Evolutionary conservation across 441 rosid species (phyloP).

Genomic region (Corymbia calophylla): DNA sequence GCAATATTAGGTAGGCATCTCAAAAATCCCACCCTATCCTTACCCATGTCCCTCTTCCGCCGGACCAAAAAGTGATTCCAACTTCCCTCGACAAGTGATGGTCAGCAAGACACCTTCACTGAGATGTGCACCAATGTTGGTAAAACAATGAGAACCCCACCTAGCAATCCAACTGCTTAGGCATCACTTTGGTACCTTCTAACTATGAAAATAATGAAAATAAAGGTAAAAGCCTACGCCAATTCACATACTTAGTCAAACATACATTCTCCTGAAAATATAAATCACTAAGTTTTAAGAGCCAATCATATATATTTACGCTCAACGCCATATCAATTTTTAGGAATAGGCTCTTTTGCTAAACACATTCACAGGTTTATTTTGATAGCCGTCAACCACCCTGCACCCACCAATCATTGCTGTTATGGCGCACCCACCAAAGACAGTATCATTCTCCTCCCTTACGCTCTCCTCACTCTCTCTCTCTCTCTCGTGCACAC

Average conservation of each 20-base stretch:
- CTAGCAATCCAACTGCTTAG: background rate
- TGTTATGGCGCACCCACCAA: rapidly evolving
- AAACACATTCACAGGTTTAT: background rate
- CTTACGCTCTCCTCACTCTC: background rate
- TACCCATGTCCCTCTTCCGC: background rate
- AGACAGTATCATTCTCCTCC: background rate
- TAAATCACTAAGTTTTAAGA: background rate
- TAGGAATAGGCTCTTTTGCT: background rate
- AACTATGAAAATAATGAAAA: background rate
- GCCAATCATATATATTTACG: background rate
- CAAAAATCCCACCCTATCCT: background rate
- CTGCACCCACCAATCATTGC: background rate
- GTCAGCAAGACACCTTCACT: background rate
- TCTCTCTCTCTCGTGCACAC: too few relatives aligned
- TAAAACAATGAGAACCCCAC: background rate
- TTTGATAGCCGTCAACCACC: background rate
- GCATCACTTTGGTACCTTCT: background rate
- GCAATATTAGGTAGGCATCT: background rate
- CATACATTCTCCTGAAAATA: background rate
- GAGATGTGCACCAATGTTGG: background rate
- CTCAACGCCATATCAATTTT: background rate
- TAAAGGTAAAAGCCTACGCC: background rate
- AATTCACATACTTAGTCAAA: background rate
- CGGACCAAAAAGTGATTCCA: background rate
- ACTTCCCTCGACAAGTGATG: background rate